These are phyloP conservation scores for Calocybe cyanea DNA, from an alignment of 768 basidiomycete genomes.

Conservation along the genomic window DNA sequence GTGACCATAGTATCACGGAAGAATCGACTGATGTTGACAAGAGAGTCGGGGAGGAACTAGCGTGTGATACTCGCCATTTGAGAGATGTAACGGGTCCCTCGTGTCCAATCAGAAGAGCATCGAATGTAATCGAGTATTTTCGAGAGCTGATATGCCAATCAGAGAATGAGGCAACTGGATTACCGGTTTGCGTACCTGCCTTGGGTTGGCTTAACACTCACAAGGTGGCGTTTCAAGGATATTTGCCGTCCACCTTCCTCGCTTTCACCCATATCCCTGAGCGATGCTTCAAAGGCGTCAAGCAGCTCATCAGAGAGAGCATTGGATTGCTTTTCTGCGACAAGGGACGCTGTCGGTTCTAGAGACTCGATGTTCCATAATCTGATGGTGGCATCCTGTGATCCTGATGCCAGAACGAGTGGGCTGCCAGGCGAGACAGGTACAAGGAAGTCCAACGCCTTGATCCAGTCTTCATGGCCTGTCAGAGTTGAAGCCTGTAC, in stretches of 20 bases:
- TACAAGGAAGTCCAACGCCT: constrained; percentile 64
- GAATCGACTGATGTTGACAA: constrained; percentile 96
- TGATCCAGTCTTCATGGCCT: constrained; percentile 97
- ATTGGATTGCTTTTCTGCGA: constrained; percentile 16
- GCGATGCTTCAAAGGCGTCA: constrained; percentile 82
- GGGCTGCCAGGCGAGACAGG: constrained; percentile 31
- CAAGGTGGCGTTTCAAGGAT: constrained; percentile 80
- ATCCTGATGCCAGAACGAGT: constrained; percentile 85
- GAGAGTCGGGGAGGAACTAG: constrained; percentile 43
- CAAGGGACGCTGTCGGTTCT: constrained; percentile 24
- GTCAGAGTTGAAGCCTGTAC: constrained; percentile 53
- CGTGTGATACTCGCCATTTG: constrained; percentile 62
- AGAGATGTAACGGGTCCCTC: constrained; percentile 89
- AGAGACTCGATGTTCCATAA: constrained; percentile 80
- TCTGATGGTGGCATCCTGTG: constrained; percentile 92
- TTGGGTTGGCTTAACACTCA: constrained; percentile 55
- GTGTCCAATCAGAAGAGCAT: constrained; percentile 94
- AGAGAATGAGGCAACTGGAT: not conserved
- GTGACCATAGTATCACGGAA: constrained; percentile 93
- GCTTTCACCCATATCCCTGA: constrained; percentile 64
- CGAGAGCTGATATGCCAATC: constrained; percentile 29
- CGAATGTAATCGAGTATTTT: constrained; percentile 82
- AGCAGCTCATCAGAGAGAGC: constrained; percentile 68
- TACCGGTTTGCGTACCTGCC: constrained; percentile 37
- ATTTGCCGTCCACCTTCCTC: constrained; percentile 85